Evolutionary conservation across 78 protist genomes (phyloP).

Genomic region (Dictyostelium firmibasis): DNA sequence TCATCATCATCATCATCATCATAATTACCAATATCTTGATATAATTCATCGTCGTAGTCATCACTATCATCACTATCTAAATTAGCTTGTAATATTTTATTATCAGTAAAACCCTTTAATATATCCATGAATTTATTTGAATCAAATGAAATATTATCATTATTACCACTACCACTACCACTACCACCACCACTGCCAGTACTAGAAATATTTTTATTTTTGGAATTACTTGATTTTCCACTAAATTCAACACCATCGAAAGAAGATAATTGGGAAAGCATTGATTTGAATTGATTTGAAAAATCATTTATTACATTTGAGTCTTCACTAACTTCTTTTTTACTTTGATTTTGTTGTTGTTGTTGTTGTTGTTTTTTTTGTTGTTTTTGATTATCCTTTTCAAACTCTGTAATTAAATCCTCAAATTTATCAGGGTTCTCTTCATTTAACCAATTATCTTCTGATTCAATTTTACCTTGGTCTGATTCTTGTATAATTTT

Average conservation of each 20-base stretch:
- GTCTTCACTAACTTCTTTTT: neutral
- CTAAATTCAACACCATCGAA: slow-evolving; percentile 53
- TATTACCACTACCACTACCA: neutral
- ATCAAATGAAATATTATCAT: slow-evolving; percentile 4
- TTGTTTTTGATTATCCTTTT: neutral
- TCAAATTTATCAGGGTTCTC: slow-evolving; percentile 34
- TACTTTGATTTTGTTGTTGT: neutral
- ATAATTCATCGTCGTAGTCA: slow-evolving; percentile 11
- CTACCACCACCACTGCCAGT: too few species aligned
- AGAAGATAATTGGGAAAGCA: slow-evolving; percentile 23
- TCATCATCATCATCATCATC: slow-evolving; percentile 14
- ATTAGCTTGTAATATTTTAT: neutral
- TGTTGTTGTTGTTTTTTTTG: slow-evolving; percentile 17
- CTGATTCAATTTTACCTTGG: neutral
- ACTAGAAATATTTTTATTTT: neutral
- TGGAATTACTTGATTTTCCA: neutral
- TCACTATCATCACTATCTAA: neutral
- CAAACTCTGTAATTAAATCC: slow-evolving; percentile 46
- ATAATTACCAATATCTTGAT: neutral
- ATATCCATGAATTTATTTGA: slow-evolving; percentile 23
- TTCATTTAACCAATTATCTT: slow-evolving; percentile 54
- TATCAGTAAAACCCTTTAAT: slow-evolving; percentile 1
- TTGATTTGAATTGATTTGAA: slow-evolving; percentile 20
- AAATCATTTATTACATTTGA: neutral
- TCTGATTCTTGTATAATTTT: neutral